Evolutionary conservation across 805 yeast species (phyloP).

Genomic region (Kuraishia cidri): DNA sequence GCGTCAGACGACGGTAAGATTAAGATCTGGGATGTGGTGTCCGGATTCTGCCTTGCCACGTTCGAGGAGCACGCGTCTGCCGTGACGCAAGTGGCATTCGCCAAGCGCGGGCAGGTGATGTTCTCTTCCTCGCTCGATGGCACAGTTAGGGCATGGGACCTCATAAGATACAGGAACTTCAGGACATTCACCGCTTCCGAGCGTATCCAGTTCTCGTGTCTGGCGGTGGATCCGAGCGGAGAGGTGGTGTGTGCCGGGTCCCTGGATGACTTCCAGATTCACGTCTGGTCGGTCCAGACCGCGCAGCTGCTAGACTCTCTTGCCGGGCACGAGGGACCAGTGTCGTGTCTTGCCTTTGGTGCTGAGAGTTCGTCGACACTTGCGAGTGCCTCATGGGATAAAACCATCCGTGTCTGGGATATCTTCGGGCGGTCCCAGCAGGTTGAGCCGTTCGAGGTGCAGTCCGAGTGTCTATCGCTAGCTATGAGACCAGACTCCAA

Average conservation of each 20-base stretch:
- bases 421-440: constrained; percentile 80
- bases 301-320: constrained; percentile 82
- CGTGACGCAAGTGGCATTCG: constrained; percentile 81
- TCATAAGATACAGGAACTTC: constrained; percentile 86
- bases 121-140: constrained; percentile 93
- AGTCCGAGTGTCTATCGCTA: constrained; percentile 74
- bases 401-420: constrained; percentile 88
- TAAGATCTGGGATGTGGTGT: constrained; percentile 89
- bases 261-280: constrained; percentile 79
- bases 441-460: constrained; percentile 85
- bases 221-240: constrained; percentile 96
- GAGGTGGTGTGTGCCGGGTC: constrained; percentile 96
- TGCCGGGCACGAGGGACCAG: constrained; percentile 94
- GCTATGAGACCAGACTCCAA: constrained; percentile 91
- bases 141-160: constrained; percentile 95
- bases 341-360: constrained; percentile 82
- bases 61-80: constrained; percentile 87
- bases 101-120: constrained; percentile 83
- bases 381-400: constrained; percentile 96
- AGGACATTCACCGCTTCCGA: constrained; percentile 90
- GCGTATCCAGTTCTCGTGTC: constrained; percentile 75
- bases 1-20: constrained; percentile 96
- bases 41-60: constrained; percentile 90
- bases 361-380: constrained; percentile 44
- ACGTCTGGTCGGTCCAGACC: constrained; percentile 97